Evolutionary conservation across 78 protist genomes (phyloP).

Genomic region (Neovahlkampfia damariscottae): DNA sequence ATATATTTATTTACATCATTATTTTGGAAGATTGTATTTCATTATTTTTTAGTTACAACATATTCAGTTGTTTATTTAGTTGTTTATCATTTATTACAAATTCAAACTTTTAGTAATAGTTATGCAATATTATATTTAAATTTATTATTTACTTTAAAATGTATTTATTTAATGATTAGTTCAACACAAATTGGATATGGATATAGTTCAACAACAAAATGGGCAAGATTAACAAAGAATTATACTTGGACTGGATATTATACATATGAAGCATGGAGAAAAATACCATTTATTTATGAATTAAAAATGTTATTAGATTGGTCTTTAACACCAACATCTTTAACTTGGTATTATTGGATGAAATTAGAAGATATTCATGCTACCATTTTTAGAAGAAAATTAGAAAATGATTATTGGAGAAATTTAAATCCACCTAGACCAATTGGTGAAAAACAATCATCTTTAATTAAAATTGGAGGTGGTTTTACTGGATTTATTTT

Average conservation of each 20-base stretch:
- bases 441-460: background rate
- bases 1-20: background rate
- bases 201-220: background rate
- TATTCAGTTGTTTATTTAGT: background rate
- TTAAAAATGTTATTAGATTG: conserved; percentile 15
- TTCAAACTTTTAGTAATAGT: background rate
- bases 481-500: conserved; percentile 2
- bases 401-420: background rate
- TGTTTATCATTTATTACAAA: background rate
- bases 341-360: conserved; percentile 11
- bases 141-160: conserved; percentile 4
- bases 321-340: conserved; percentile 7
- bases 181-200: conserved; percentile 12
- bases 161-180: background rate
- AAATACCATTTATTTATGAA: conserved; percentile 23
- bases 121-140: background rate
- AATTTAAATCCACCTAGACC: background rate
- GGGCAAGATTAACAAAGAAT: background rate
- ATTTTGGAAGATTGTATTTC: background rate
- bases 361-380: conserved; percentile 14
- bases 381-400: conserved; percentile 6
- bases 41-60: background rate
- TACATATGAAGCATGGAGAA: background rate
- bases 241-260: background rate
- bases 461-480: background rate